Conservation (phyloP, 139 green algal genomes). For the Yamagishiella unicocca region DNA sequence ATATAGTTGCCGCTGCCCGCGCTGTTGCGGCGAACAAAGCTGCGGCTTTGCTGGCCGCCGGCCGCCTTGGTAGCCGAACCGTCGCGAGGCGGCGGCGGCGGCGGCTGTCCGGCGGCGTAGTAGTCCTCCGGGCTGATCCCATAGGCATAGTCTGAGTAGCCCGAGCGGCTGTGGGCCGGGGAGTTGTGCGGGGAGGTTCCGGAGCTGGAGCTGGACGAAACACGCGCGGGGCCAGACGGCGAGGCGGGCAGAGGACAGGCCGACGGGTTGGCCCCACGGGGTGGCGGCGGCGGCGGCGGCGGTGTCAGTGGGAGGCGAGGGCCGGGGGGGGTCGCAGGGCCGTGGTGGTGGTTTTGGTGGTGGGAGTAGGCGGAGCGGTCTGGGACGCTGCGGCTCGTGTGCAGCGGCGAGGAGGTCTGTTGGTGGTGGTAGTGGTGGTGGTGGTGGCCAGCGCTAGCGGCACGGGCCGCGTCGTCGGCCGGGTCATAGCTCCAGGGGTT, state of each 20-base stretch:
- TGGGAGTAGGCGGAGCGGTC: slow-evolving; percentile 33
- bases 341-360: not conserved
- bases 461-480: not conserved
- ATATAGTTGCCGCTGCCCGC: slow-evolving; percentile 20
- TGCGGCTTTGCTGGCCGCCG: not conserved
- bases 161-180: not conserved
- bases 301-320: not conserved
- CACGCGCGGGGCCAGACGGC: not conserved
- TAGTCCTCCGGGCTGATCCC: not conserved
- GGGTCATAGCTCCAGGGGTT: slow-evolving; percentile 41
- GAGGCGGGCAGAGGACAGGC: not conserved
- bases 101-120: slow-evolving; percentile 19
- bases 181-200: slow-evolving; percentile 7
- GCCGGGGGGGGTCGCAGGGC: not conserved
- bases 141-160: not conserved
- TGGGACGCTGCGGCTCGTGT: slow-evolving; percentile 1
- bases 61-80: not conserved
- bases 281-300: not conserved
- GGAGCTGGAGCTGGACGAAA: not conserved
- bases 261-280: not conserved
- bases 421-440: not conserved
- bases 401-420: not conserved
- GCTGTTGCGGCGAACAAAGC: slow-evolving; percentile 36
- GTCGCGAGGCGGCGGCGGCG: slow-evolving; percentile 15
- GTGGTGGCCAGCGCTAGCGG: no score